Evolutionary conservation across 345 rosid species (phyloP).

Genomic region (Pistacia vera): DNA sequence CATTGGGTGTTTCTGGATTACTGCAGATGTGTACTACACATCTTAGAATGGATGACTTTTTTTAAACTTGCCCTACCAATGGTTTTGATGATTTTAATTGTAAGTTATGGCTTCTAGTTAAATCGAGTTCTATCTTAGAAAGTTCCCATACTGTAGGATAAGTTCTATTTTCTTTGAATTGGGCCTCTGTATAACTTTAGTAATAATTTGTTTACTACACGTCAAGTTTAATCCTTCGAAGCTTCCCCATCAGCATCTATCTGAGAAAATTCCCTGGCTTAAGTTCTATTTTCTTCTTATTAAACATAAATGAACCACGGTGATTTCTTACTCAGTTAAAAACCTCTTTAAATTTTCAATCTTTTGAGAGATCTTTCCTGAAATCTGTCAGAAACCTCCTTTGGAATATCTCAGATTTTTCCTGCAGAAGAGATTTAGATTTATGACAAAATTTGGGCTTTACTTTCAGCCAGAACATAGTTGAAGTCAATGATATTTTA

Average conservation of each 20-base stretch:
- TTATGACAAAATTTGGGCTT: background rate
- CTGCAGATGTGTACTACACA: background rate
- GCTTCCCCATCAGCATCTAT: background rate
- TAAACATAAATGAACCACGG: background rate
- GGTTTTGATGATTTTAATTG: background rate
- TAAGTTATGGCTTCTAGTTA: background rate
- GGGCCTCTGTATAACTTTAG: background rate
- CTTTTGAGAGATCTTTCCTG: background rate
- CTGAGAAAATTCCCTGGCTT: too few relatives aligned
- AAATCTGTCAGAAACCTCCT: background rate
- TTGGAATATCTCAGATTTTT: background rate
- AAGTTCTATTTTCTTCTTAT: too few relatives aligned
- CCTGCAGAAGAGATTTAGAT: background rate
- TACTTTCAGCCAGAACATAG: background rate
- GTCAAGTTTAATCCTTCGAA: background rate
- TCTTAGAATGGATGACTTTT: background rate
- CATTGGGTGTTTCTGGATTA: background rate
- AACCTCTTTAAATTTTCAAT: background rate
- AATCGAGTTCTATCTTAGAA: background rate
- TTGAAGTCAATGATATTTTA: background rate
- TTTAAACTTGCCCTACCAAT: background rate
- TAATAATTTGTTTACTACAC: too few relatives aligned
- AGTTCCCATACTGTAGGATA: background rate
- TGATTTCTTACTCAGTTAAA: background rate
- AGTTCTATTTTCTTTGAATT: background rate